These are phyloP conservation scores for Peziza echinospora DNA, from an alignment of 495 filamentous ascomycete species.

Conservation along the genomic window DNA sequence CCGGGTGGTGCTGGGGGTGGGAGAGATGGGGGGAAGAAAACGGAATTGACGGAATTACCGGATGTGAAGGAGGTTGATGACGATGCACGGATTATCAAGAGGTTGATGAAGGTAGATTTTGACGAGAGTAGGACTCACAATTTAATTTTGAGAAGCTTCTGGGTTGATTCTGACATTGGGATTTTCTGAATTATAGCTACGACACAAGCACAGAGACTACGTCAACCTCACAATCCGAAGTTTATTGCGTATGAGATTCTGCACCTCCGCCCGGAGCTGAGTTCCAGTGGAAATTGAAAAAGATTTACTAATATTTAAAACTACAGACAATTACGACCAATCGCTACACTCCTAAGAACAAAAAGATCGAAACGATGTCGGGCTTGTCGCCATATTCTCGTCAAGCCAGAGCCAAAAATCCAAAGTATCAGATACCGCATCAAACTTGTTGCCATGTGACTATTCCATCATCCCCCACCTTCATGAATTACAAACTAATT, in stretches of 20 bases:
- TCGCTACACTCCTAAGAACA: slow-evolving; percentile 60
- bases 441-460: slow-evolving; percentile 63
- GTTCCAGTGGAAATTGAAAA: neutral
- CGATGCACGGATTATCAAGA: slow-evolving; percentile 13
- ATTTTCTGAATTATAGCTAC: too few relatives aligned
- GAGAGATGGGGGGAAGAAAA: slow-evolving; percentile 7
- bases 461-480: slow-evolving; percentile 48
- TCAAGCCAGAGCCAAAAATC: slow-evolving; percentile 81
- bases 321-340: slow-evolving; percentile 42
- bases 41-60: slow-evolving; percentile 12
- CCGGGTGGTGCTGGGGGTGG: too few relatives aligned
- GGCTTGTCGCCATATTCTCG: slow-evolving; percentile 81
- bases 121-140: slow-evolving; percentile 12
- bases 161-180: too few relatives aligned
- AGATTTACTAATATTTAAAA: too few relatives aligned
- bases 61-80: slow-evolving; percentile 2
- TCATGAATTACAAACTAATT: slow-evolving; percentile 19
- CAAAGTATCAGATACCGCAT: slow-evolving; percentile 71
- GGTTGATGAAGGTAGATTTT: slow-evolving; percentile 12
- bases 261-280: neutral
- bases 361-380: slow-evolving; percentile 86
- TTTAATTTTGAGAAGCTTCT: too few relatives aligned
- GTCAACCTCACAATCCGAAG: slow-evolving; percentile 9
- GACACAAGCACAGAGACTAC: slow-evolving; percentile 7
- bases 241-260: slow-evolving; percentile 4